Base-by-base conservation (phyloP, 2,329 filamentous ascomycete genomes). In the Aspergillus texensis region DNA sequence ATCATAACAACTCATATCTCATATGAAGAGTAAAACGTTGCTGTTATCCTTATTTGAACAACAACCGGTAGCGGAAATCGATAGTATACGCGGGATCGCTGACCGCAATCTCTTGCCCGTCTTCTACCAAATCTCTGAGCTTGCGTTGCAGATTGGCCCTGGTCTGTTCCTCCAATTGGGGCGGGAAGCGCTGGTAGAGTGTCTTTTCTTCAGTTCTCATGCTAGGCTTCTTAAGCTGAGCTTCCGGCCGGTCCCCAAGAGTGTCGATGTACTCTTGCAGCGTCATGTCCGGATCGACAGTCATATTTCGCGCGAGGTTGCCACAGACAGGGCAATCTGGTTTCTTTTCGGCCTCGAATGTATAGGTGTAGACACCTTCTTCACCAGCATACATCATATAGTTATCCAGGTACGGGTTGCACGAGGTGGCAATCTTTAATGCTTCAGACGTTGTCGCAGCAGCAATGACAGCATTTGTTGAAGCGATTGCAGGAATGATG, bases 341-440 rank as follows among this genome's bases (percentile, higher is more conserved):
- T 78, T 97, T 98, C 82, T 91, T 92, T 80, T 97, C 91, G 73
- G 97, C 93, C 73, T 93, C 90, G 77, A 98, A 99, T 0, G 95
- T 99, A 79, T 97, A 97, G 0, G 95, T 99, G 82, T 99, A 99
- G 68, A 99, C 91, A 68, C 91, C 87, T 73, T 96, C 94, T 73
- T 98, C 94, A 54, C 96, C 95, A 14, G 93, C 97, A 78, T 99
- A 99, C 92, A 97, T 97, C 94, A 98, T 98, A 81, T 99, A 99
- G 77, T 97, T 96, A 61, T 90, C 90, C 19, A 99, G 84, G 67
- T 89, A 90, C 0, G 94, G 93, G 36, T 94, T 95, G 43, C 90
- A 88, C 56, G 85, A 88, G 16, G 92, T 96, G 48, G 91, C 91
- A 66, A 99, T 92, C 81, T 99, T 99, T 81, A 98, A 89, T 1